phyloP scores from a whole-genome alignment of 192 early-diverging fungal species.

The Entophlyctis luteolus region DNA sequence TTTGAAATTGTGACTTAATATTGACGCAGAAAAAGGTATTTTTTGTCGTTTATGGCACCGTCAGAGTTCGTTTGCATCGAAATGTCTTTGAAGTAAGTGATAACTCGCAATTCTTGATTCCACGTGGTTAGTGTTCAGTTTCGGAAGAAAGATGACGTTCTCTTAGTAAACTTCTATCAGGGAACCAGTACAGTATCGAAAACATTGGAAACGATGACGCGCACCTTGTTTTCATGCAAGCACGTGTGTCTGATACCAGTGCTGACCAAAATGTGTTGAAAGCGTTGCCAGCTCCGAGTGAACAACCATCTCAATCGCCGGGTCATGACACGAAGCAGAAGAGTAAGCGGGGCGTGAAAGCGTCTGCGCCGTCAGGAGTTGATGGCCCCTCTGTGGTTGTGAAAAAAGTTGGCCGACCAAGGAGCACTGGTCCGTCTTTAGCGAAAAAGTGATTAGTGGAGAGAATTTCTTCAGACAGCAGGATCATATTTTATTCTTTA shows the following conservation, averaged over 20 bases:
- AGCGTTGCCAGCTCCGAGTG: too few relatives aligned
- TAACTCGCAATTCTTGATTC: slow-evolving; percentile 48
- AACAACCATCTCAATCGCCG: too few relatives aligned
- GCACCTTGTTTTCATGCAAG: slow-evolving; percentile 39
- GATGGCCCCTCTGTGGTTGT: too few relatives aligned
- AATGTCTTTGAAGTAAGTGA: slow-evolving; percentile 38
- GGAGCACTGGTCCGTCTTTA: too few relatives aligned
- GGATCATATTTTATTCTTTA: too few relatives aligned
- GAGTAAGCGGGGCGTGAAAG: too few relatives aligned
- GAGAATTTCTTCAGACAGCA: too few relatives aligned
- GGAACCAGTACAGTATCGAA: slow-evolving; percentile 39
- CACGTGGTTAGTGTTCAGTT: slow-evolving; percentile 40
- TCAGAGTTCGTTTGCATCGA: slow-evolving; percentile 44
- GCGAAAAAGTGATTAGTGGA: too few relatives aligned
- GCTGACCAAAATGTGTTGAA: too few relatives aligned
- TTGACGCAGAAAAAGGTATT: slow-evolving; percentile 20
- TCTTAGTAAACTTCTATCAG: slow-evolving; percentile 3
- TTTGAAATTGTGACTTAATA: background rate
- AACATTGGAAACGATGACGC: slow-evolving; percentile 33
- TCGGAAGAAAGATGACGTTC: background rate
- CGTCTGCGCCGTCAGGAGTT: too few relatives aligned
- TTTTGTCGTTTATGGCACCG: slow-evolving; percentile 36
- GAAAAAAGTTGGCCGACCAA: too few relatives aligned
- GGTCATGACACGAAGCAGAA: too few relatives aligned
- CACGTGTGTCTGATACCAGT: background rate